A percentile compares a stretch with the other conserved stretches of the same genome.
Evolutionary conservation across 2,329 filamentous ascomycete species (phyloP).

Genomic region (Tolypocladium cylindrosporum): DNA sequence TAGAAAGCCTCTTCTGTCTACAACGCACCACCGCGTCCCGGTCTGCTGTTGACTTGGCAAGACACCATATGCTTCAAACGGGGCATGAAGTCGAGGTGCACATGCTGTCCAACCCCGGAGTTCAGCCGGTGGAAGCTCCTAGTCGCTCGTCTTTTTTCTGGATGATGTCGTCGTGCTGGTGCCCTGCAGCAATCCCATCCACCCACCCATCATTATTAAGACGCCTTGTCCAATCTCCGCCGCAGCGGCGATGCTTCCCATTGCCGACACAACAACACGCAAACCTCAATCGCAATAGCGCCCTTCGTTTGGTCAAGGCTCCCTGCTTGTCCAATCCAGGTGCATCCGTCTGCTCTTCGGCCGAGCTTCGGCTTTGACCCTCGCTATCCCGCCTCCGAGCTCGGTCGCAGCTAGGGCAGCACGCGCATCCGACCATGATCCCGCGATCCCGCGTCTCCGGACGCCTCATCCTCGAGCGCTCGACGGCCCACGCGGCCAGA

Average conservation of each 20-base stretch:
- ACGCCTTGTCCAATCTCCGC: constrained; percentile 17
- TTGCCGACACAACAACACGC: constrained; percentile 11
- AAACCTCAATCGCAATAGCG: constrained; percentile 3
- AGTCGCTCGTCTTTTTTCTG: constrained; percentile 12
- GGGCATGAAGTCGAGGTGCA: not conserved
- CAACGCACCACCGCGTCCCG: no score
- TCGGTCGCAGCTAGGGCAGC: not conserved
- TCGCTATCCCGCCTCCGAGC: not conserved
- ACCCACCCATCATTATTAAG: constrained; percentile 12
- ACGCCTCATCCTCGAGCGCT: constrained; percentile 26
- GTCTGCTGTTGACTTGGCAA: no score
- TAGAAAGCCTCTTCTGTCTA: no score
- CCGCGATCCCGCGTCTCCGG: constrained; percentile 29
- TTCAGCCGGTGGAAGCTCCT: constrained; percentile 22
- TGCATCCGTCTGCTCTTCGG: constrained; percentile 1
- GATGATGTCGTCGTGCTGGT: constrained; percentile 18
- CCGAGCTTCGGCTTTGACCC: constrained; percentile 1
- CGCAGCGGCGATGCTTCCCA: constrained; percentile 21
- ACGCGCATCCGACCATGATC: constrained; percentile 22
- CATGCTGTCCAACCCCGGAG: constrained; percentile 8
- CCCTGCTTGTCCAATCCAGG: not conserved
- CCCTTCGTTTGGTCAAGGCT: not conserved
- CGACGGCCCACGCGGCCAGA: constrained; percentile 16
- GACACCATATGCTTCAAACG: not conserved
- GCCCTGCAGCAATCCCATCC: constrained; percentile 8